These are phyloP conservation scores for Craterostigma plantagineum DNA, from an alignment of 257 asterid species.

Conservation along the genomic window DNA sequence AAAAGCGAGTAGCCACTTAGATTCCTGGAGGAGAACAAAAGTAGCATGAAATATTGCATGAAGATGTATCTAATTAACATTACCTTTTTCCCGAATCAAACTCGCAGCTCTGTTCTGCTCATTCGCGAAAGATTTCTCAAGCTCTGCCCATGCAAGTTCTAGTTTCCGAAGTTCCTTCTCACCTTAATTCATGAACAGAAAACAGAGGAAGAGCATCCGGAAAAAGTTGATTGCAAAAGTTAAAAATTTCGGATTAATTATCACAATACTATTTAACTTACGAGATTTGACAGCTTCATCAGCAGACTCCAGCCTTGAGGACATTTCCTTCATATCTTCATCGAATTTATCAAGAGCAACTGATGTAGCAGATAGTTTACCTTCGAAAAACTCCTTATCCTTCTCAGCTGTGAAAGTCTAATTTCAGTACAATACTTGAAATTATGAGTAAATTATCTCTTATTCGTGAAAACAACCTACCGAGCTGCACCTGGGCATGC, in stretches of 20 bases:
- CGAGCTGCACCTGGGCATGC: constrained; percentile 64
- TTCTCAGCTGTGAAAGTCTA: constrained; percentile 54
- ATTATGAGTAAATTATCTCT: too few relatives aligned
- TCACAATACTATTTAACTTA: constrained; percentile 23
- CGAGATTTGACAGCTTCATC: constrained; percentile 55
- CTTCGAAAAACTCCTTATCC: constrained; percentile 56
- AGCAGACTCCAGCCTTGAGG: constrained; percentile 51
- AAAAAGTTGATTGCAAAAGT: too few relatives aligned
- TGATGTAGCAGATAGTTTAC: constrained; percentile 59
- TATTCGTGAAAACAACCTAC: constrained; percentile 17
- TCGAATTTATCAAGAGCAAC: constrained; percentile 53
- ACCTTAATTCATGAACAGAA: constrained; percentile 30
- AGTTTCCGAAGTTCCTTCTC: constrained; percentile 65
- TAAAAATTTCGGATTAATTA: too few relatives aligned
- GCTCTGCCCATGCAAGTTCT: constrained; percentile 32
- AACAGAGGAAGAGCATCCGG: constrained; percentile 8
- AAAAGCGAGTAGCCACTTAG: too few relatives aligned
- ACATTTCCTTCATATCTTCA: constrained; percentile 41
- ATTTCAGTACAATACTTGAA: constrained; percentile 12
- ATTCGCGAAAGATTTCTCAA: constrained; percentile 36
- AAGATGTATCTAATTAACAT: constrained; percentile 10
- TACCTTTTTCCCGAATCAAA: constrained; percentile 69
- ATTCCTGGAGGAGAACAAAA: too few relatives aligned
- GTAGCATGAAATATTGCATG: background rate
- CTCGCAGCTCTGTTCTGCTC: constrained; percentile 34